Conservation (phyloP, 208 protist species). For the Kentomonas sorsogonicus region DNA sequence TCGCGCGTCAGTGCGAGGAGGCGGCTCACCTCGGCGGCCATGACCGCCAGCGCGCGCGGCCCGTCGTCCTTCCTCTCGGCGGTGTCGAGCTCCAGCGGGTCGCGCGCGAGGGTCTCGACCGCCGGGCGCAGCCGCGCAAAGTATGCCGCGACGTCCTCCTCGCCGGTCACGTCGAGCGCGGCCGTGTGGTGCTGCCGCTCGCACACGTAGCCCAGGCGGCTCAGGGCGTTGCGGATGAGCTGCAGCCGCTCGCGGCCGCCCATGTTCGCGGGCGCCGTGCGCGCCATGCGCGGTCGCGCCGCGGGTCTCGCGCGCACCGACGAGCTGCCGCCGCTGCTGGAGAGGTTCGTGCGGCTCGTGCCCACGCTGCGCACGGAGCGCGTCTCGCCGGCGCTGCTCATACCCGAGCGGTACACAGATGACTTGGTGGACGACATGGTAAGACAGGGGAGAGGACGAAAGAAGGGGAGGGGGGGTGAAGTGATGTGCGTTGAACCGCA, state of each 20-base stretch:
- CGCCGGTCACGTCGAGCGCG: constrained; percentile 56
- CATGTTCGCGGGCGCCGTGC: constrained; percentile 63
- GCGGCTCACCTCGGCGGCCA: constrained; percentile 31
- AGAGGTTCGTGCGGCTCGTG: constrained; percentile 41
- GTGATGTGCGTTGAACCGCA: too few relatives aligned
- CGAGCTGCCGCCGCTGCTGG: constrained; percentile 39
- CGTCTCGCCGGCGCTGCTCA: too few relatives aligned
- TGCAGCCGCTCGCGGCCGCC: constrained; percentile 54
- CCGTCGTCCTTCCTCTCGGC: constrained; percentile 39
- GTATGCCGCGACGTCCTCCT: constrained; percentile 31
- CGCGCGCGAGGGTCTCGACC: constrained; percentile 50
- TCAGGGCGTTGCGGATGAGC: constrained; percentile 68
- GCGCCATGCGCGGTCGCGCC: constrained; percentile 25
- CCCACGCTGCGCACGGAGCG: constrained; percentile 38
- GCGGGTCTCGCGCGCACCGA: too few relatives aligned
- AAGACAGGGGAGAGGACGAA: background rate
- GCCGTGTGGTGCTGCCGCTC: constrained; percentile 67
- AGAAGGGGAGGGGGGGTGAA: background rate
- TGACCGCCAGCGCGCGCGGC: constrained; percentile 50
- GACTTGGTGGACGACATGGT: constrained; percentile 65
- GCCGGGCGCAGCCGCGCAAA: constrained; percentile 50
- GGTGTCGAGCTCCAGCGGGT: constrained; percentile 37
- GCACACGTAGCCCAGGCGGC: constrained; percentile 67
- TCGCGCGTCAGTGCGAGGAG: constrained; percentile 21
- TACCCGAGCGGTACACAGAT: constrained; percentile 43